Conservation (phyloP, 768 basidiomycete species). For the Pilatotrama ljubarskyi region DNA sequence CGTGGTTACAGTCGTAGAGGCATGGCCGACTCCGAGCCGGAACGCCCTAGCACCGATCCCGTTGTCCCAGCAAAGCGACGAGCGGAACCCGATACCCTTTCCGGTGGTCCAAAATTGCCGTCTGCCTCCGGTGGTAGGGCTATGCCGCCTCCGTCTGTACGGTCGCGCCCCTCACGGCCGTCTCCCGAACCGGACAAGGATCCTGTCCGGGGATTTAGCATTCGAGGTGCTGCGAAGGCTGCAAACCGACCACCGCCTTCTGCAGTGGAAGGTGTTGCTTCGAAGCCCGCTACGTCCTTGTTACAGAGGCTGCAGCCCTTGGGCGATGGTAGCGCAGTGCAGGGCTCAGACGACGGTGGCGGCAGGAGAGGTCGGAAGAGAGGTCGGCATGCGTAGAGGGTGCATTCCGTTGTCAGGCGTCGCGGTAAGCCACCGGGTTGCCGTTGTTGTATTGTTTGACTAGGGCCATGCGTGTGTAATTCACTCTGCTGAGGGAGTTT, state of each 20-base stretch:
- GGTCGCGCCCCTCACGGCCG: conserved; percentile 21
- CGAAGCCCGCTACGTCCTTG: conserved; percentile 1
- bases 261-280: not conserved
- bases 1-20: not conserved
- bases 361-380: conserved; percentile 5
- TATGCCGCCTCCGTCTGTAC: conserved; percentile 6
- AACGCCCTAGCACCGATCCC: conserved; percentile 18
- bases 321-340: not conserved
- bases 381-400: not conserved
- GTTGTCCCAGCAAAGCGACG: conserved; percentile 23
- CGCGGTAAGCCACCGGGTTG: not conserved
- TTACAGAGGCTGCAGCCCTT: conserved; percentile 12
- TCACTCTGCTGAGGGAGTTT: no score
- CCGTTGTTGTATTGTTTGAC: not conserved
- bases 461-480: not conserved
- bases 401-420: not conserved
- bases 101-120: not conserved
- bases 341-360: conserved; percentile 1
- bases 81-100: conserved; percentile 9
- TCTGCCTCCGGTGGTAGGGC: not conserved
- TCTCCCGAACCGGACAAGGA: conserved; percentile 34
- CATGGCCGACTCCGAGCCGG: not conserved
- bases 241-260: conserved; percentile 6
- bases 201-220: conserved; percentile 48
- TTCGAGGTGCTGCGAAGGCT: conserved; percentile 52